Base-by-base conservation (phyloP, 495 filamentous ascomycete genomes). In the Penicillium cosmopolitanum region DNA sequence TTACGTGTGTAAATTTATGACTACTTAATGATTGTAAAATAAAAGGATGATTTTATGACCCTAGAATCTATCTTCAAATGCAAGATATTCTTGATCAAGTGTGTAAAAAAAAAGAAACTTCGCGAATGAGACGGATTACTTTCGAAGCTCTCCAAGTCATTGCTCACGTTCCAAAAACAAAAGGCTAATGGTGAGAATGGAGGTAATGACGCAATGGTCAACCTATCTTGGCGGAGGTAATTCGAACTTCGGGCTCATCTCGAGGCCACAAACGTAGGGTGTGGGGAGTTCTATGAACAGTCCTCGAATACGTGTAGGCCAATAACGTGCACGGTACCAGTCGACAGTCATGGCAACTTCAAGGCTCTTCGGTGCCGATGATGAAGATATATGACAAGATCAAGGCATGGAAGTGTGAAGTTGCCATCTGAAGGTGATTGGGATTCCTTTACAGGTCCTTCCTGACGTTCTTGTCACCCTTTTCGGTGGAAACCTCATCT, bases 401-500 rank as follows among this genome's bases (percentile, higher is more conserved):
- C 34, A 53, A 53, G 46, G 48, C 3, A 15, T 40, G 28, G 21
- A 31, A 28, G 19, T 28, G 21, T 12, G 21, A 48, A 28, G 46
- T 28, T 31, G 46, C 21, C 21, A 13, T 15, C 51, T 28, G 46
- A 48, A 42, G n/a, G 6, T 13, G 42, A 51, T 44, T 16, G 16
- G 16, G 34, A 48, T 31, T 40, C 42, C 50, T 68, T 75, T 86
- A 92, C 73, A 84, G 79, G 63, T 85, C 82, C 81, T 94, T 93
- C 81, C 87, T 89, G 40, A 84, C 78, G 19, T 73, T 77, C 44
- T 74, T 67, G 48, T 84, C 80, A 5, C 79, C 77, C 62, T 82
- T 76, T 42, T 80, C 76, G 58, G 77, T 76, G 57, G 84, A 78
- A 64, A 93, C 87, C 77, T 91, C 84, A 68, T 98, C 77, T 55